Evolutionary conservation across 2,329 filamentous ascomycete genomes (phyloP).

Genomic region (Harringtonia lauricola): DNA sequence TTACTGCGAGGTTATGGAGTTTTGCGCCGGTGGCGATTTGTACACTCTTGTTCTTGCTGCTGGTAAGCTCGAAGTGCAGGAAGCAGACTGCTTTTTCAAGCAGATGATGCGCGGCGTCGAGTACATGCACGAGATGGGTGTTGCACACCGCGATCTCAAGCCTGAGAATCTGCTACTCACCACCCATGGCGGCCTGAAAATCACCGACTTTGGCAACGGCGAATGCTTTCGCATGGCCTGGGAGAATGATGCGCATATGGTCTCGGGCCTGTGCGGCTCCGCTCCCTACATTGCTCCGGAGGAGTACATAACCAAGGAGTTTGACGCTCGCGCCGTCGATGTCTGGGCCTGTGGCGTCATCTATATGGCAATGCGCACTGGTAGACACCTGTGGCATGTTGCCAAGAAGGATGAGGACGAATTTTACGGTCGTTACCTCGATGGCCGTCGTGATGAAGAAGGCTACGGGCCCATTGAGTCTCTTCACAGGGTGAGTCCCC

Average conservation of each 20-base stretch:
- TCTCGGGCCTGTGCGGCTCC: conserved; percentile 88
- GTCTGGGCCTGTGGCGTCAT: conserved; percentile 98
- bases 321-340: conserved; percentile 94
- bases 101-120: conserved; percentile 98
- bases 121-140: conserved; percentile 99
- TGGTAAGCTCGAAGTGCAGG: conserved; percentile 79
- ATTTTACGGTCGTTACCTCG: conserved; percentile 89
- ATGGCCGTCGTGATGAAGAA: conserved; percentile 86
- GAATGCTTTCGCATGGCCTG: conserved; percentile 99
- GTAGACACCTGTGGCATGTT: conserved; percentile 91
- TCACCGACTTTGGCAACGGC: conserved; percentile 97
- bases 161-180: conserved; percentile 93
- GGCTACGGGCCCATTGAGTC: conserved; percentile 96
- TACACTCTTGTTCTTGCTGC: conserved; percentile 88
- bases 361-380: conserved; percentile 99
- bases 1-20: conserved; percentile 99
- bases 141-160: conserved; percentile 92
- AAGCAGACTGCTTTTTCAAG: conserved; percentile 98
- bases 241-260: conserved; percentile 98
- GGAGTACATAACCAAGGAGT: conserved; percentile 90
- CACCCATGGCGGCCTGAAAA: conserved; percentile 85
- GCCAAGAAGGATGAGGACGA: conserved; percentile 96
- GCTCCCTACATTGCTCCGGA: conserved; percentile 96
- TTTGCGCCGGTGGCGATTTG: conserved; percentile 89
- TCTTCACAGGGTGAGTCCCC: conserved; percentile 67